Evolutionary conservation across 306 rosid species (phyloP), one percentile per base, ranked within the genome.

Genomic region (Vigna angularis): DNA sequence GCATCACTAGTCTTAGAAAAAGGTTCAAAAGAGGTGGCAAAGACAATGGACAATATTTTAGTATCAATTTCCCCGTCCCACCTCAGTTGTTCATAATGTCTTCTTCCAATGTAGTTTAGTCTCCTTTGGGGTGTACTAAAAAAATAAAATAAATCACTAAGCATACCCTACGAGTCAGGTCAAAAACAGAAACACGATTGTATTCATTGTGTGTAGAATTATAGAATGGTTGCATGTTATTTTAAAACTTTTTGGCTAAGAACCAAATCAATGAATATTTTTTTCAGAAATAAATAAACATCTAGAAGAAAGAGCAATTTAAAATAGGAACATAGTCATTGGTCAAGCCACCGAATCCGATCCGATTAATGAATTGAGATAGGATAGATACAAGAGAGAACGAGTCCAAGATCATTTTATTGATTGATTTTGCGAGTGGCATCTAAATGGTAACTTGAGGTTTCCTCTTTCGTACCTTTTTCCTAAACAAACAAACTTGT

Each of bases 341-440:
- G 82, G 76, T 69, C 53, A 20, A 47, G 76, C 63, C 82, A 68
- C 36, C 75, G 8, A 36, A 51, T 40, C 42, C 5, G 69, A 51
- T 52, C 28, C 9, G 61, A 77, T 26, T 56, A 24, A 59, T 56
- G 51, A 45, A 77, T 56, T 17, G 44, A 36, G 49, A 28, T 69
- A 62, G 40, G 70, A 57, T 67, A 44, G 4, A 24, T 1, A 48
- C 5, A 10, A 48, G 28, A 26, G 58, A 48, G 73, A 26, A 26
- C 0, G 3, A 26, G 72, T 64, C 71, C 58, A 26, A 26, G 9
- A 18, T 34, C 2, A 30, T 9, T 49, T 50, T 69, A 48, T 69
- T 26, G 16, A 45, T 45, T 11, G 15, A 12, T 45, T 45, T 45
- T 11, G 3, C 5, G 13, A 67, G 0, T 44, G 17, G 17, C 22